Percentiles rank a stretch among this genome's conserved stretches.
Conservation (phyloP, 345 rosid genomes). For the Melaleuca quinquenervia region DNA sequence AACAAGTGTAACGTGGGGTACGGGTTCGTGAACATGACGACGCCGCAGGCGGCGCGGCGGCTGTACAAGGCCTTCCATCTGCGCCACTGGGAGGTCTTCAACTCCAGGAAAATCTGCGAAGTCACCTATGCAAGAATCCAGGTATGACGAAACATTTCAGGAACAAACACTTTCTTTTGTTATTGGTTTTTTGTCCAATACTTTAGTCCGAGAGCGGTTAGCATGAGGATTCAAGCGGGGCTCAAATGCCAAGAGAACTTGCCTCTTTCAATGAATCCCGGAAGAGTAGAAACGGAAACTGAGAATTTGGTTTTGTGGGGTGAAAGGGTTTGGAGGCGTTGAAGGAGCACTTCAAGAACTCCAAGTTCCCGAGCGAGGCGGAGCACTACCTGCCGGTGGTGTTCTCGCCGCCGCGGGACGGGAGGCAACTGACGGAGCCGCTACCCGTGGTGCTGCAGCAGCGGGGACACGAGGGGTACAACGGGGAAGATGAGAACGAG, state of each 20-base stretch:
- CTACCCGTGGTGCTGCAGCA: slow-evolving; percentile 22
- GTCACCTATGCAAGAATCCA: slow-evolving; percentile 87
- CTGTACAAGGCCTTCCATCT: slow-evolving; percentile 74
- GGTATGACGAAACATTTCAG: slow-evolving; percentile 15
- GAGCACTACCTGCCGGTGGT: slow-evolving; percentile 68
- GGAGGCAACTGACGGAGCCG: slow-evolving; percentile 45
- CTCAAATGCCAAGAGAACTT: neutral
- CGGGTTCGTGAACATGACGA: slow-evolving; percentile 97
- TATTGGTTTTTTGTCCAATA: neutral
- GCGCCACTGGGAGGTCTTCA: slow-evolving; percentile 73
- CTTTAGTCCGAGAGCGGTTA: neutral
- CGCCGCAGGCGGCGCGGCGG: slow-evolving; percentile 64
- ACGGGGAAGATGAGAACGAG: neutral
- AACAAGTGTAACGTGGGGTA: slow-evolving; percentile 94
- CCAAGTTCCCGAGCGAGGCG: slow-evolving; percentile 60
- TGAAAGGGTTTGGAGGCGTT: slow-evolving; percentile 71
- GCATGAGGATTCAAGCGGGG: neutral
- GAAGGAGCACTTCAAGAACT: slow-evolving; percentile 79
- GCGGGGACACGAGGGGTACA: neutral
- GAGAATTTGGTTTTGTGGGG: neutral
- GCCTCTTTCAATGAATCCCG: neutral
- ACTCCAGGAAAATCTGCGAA: slow-evolving; percentile 75
- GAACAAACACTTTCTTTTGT: neutral
- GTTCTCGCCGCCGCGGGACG: slow-evolving; percentile 83
- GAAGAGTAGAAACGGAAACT: neutral